phyloP scores from a whole-genome alignment of 1,284 basidiomycete genomes.

The Somion occarium region DNA sequence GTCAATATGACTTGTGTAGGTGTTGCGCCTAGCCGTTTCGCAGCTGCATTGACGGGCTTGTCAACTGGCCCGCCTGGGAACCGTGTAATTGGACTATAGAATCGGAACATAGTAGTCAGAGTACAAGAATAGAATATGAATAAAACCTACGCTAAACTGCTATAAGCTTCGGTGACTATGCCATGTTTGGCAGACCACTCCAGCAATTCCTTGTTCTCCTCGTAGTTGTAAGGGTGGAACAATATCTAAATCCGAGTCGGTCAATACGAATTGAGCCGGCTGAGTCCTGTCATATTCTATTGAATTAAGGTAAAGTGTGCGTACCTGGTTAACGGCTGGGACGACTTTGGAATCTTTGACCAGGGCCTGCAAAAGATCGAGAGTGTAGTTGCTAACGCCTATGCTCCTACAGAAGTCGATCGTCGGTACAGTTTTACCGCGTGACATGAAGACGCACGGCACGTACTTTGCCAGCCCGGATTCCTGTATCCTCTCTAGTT shows the following conservation, averaged over 20 bases:
- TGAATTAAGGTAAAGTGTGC: slow-evolving; percentile 7
- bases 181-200: slow-evolving; percentile 51
- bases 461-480: slow-evolving; percentile 53
- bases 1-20: slow-evolving; percentile 66
- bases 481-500: slow-evolving; percentile 55
- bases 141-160: slow-evolving; percentile 47
- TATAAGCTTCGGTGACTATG: slow-evolving; percentile 70
- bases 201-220: slow-evolving; percentile 48
- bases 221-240: slow-evolving; percentile 69
- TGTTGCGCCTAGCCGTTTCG: slow-evolving; percentile 48
- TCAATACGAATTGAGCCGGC: no score
- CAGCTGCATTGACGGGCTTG: slow-evolving; percentile 51
- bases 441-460: not conserved
- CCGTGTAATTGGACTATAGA: slow-evolving; percentile 52
- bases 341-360: slow-evolving; percentile 51
- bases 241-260: slow-evolving; percentile 39
- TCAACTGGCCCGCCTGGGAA: slow-evolving; percentile 66
- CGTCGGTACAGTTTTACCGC: not conserved
- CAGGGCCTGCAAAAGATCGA: slow-evolving; percentile 49
- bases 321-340: slow-evolving; percentile 70
- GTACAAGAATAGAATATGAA: not conserved
- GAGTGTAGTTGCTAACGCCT: slow-evolving; percentile 72
- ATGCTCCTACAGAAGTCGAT: slow-evolving; percentile 46
- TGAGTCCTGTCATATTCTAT: no score
- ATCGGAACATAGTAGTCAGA: not conserved